These are phyloP conservation scores for Mortierella sp. DNA, from an alignment of 371 early-diverging fungal genomes.

Conservation along the genomic window DNA sequence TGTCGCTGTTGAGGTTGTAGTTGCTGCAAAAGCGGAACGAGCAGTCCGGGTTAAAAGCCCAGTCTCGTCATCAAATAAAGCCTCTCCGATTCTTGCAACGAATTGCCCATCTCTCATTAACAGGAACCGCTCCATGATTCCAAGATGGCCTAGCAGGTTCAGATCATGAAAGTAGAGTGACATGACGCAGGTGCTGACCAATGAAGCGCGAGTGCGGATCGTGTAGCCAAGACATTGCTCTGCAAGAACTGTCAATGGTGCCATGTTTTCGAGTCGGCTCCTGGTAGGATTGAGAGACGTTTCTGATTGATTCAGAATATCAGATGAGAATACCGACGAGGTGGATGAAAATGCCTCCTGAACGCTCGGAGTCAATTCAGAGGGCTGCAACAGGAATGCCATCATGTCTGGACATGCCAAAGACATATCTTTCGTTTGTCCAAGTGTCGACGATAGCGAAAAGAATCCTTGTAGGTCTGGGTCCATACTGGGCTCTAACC, in stretches of 20 bases:
- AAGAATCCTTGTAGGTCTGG: constrained; percentile 32
- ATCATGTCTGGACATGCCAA: constrained; percentile 46
- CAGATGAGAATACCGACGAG: neutral
- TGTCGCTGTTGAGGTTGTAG: neutral
- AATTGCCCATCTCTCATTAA: constrained; percentile 62
- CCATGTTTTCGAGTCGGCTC: constrained; percentile 44
- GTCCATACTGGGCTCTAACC: constrained; percentile 15
- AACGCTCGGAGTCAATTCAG: neutral
- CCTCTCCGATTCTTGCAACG: constrained; percentile 48
- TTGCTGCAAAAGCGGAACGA: constrained; percentile 2
- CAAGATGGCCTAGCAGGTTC: constrained; percentile 60
- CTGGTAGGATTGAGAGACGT: neutral
- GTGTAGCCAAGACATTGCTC: constrained; percentile 56
- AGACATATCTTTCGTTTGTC: constrained; percentile 14
- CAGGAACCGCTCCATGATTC: constrained; percentile 56
- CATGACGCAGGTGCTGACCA: constrained; percentile 64
- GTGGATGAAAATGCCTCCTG: neutral
- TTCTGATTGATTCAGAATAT: neutral
- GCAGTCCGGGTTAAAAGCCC: constrained; percentile 26
- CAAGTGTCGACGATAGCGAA: constrained; percentile 14
- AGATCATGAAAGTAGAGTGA: constrained; percentile 62
- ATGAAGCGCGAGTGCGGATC: constrained; percentile 57
- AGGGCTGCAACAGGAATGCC: constrained; percentile 24
- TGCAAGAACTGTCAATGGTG: constrained; percentile 55
- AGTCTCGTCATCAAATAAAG: constrained; percentile 53